A percentile compares a stretch with the other conserved stretches of the same genome.
Conservation (phyloP, 2,329 filamentous ascomycete genomes). For the Talaromyces rugulosus region DNA sequence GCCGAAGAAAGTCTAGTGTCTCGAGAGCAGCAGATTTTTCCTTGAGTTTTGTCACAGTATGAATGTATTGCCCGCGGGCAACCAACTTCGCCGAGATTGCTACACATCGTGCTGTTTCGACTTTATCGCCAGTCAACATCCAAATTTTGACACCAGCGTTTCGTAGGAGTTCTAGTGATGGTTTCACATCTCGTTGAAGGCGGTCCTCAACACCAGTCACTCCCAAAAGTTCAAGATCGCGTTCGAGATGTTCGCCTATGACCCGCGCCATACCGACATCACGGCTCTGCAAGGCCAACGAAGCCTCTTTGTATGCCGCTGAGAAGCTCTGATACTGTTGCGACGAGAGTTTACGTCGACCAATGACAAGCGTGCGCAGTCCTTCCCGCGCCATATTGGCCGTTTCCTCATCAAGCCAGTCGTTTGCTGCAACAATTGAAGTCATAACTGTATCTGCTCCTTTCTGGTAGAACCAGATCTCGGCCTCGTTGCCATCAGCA, state of each 20-base stretch:
- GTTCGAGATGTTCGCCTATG: conserved; percentile 76
- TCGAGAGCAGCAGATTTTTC: conserved; percentile 82
- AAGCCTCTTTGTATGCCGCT: conserved; percentile 69
- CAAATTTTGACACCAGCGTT: conserved; percentile 99
- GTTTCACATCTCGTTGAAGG: conserved; percentile 90
- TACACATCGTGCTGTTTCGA: conserved; percentile 94
- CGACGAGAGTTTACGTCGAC: conserved; percentile 76
- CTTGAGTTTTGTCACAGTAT: conserved; percentile 82
- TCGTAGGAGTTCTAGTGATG: conserved; percentile 86
- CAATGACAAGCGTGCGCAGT: conserved; percentile 86
- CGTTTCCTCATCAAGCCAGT: conserved; percentile 98
- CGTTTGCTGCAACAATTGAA: conserved; percentile 89
- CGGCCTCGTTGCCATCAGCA: conserved; percentile 55
- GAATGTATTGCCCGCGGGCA: conserved; percentile 88
- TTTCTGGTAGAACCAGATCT: conserved; percentile 99
- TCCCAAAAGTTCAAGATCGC: conserved; percentile 85
- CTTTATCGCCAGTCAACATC: conserved; percentile 99
- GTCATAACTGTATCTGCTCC: conserved; percentile 98
- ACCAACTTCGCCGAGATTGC: conserved; percentile 94
- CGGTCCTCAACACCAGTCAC: conserved; percentile 98
- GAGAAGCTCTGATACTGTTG: conserved; percentile 81
- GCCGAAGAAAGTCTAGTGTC: conserved; percentile 80
- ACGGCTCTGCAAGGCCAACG: conserved; percentile 71
- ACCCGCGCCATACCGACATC: conserved; percentile 78
- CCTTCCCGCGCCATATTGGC: conserved; percentile 99